Conservation (phyloP, 345 rosid genomes). For the Trapa bicornis region DNA sequence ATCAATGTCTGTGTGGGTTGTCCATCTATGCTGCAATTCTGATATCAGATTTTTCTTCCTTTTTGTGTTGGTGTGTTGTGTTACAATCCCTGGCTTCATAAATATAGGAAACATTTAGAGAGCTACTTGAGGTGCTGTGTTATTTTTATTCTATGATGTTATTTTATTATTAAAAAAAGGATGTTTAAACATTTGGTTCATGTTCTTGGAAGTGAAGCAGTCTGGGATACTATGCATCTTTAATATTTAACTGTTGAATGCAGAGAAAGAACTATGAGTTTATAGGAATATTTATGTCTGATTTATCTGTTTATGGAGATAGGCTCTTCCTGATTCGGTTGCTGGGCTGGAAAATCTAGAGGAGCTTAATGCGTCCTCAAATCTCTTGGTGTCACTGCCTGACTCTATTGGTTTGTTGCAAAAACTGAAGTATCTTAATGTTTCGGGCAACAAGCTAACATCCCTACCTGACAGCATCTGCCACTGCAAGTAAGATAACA, state of each 20-base stretch:
- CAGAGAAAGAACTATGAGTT: background rate
- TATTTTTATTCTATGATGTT: background rate
- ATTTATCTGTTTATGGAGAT: constrained; percentile 15
- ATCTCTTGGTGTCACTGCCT: constrained; percentile 58
- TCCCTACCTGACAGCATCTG: constrained; percentile 63
- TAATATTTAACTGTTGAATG: background rate
- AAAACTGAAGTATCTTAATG: constrained; percentile 55
- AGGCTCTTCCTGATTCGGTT: constrained; percentile 83
- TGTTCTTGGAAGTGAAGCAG: background rate
- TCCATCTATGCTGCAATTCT: background rate
- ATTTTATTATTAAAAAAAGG: too few relatives aligned
- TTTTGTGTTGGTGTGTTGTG: background rate
- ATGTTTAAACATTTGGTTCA: too few relatives aligned
- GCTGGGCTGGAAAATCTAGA: constrained; percentile 68
- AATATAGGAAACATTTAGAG: too few relatives aligned
- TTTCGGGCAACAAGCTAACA: constrained; percentile 62
- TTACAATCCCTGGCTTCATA: too few relatives aligned
- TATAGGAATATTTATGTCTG: background rate
- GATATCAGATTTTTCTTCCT: background rate
- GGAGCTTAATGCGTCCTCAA: constrained; percentile 66
- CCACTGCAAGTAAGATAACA: constrained; percentile 50
- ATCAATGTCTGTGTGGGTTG: background rate
- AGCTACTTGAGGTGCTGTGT: too few relatives aligned
- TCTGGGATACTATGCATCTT: background rate
- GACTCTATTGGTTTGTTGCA: constrained; percentile 70